Base-by-base conservation (phyloP, 495 filamentous ascomycete genomes). In the Penicillium diatomitis region DNA sequence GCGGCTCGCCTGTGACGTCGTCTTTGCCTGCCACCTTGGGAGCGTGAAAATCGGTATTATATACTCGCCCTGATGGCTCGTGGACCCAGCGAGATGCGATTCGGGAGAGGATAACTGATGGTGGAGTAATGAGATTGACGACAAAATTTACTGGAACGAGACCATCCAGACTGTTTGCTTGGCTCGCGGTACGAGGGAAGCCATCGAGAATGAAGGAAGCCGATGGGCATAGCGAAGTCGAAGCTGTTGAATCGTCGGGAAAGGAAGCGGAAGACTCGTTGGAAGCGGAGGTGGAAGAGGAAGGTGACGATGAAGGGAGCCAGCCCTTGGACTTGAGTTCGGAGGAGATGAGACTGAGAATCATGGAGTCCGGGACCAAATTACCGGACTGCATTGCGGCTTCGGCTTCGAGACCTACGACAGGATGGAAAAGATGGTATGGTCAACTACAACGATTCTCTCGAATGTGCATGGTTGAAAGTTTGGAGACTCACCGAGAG, bases 151-250 rank as follows among this genome's bases (percentile, higher is more conserved):
- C 88, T 3, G 89, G 87, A 33, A 98, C 80, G 8, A 95, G 73
- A 6, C 70, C 68, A 59, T 92, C 90, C 28, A 98, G 69, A 37
- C 80, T 81, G 39, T 69, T 55, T 8, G 92, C 92, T 68, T 98
- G 92, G 2, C 70, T 49, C 2, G 85, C 82, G 11, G 89, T 98
- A 51, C 92, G 86, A 4, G 92, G 92, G 67, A 97, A 98, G 20
- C 92, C 92, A 63, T 98, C 92, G 41, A 98, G 84, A 52, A 98
- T 82, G 65, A 97, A 98, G 10, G 88, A 95, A 20, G 90, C 87
- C 8, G 79, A 70, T 0, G 92, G 82, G 50, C 81, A 77, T 40
- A 92, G 76, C 40, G 81, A 82, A 41, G 79, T 66, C 10, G 47
- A 45, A 48, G 52, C 32, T 31, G 47, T 52, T 41, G 50, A 50